Base-by-base conservation (phyloP, 2,329 filamentous ascomycete species). In the Penicillium sp. region DNA sequence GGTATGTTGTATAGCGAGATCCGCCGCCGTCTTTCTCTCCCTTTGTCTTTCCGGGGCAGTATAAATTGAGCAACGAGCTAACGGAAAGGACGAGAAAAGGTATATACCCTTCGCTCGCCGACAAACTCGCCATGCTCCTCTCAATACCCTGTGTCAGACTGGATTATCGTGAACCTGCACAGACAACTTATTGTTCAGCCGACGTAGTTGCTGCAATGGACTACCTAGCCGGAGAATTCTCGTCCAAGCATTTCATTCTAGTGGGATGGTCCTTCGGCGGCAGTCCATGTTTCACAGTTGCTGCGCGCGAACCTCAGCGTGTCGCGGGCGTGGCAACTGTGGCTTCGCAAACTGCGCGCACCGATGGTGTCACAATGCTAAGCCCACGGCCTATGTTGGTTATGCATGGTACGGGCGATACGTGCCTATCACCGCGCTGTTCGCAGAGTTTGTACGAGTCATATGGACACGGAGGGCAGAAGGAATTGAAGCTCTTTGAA, bases 211-310 rank as follows among this genome's bases (percentile, higher is more conserved):
- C 73, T 9, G 68, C 67, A 4, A 71, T 77, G 67, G 60, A 68
- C 28, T 72, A 71, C 51, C 64, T 77, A 8, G 48, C 67, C 14
- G 58, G 66, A 14, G 57, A 63, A 24, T 71, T 67, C 59, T 63
- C 60, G 0, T 63, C 72, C 1, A 58, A 56, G n/a, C 65, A 60
- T 23, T 75, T 76, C 60, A 73, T 76, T 5, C 57, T 77, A 14
- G 66, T 76, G 1, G 75, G 75, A 47, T 77, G 74, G 75, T 74
- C 70, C 11, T 76, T 77, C 52, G 73, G 75, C 20, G 71, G 74
- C 5, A 74, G 72, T 20, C 74, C 74, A 0, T 74, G 73, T 18
- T 74, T 75, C 62, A 71, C 68, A 0, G 67, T 71, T 12, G 74
- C 65, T 7, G 70, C 64, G 3, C 33, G 60, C 14, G 69, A 71